Evolutionary conservation across 176 grass and related monocot species (phyloP), one percentile per base, ranked within the genome.

Genomic region (Secale cereale): DNA sequence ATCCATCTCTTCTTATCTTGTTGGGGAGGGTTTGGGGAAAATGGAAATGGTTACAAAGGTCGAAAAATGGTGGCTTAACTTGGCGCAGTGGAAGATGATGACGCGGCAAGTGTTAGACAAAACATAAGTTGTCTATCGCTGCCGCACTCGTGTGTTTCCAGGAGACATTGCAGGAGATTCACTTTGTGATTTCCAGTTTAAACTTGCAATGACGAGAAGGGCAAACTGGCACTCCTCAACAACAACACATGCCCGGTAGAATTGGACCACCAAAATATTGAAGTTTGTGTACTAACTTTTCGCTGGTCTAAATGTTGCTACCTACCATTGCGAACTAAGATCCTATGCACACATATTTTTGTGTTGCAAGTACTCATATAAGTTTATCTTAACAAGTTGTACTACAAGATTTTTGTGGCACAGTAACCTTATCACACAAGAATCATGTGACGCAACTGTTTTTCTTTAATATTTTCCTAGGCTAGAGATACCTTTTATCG

Each of bases 361-460:
- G 4, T 48, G 16, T 16, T 65, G 65, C 30, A 32, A 4, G 30
- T 13, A 43, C 3, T 43, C 15, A 9, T 28, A 12, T 26, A 76
- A 32, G 28, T 3, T 76, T 23, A 10, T 75, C 6, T 52, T 75
- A 19, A 9, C 4, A 20, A 22, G 65, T 32, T 16, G 7, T 9
- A 27, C 14, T 45, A 4, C 70, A 27, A 30, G n/a, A 17, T 43
- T 43, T 43, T 8, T 48, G 5, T 22, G 8, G 8, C 59, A 80
- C 10, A 10, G 25, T 2, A 5, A 17, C n/a, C 67, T 56, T 28
- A 22, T 43, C 16, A 26, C 87, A 90, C 45, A 79, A 75, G 6
- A 64, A 70, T 26, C 54, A 4, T 41, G 88, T 86, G 78, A 86
- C 20, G 64, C 72, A 86, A 77, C 52, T 54, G 71, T 63, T 56